Evolutionary conservation across 192 early-diverging fungal genomes (phyloP), one percentile per base, ranked within the genome.

Genomic region (Linnemannia exigua): DNA sequence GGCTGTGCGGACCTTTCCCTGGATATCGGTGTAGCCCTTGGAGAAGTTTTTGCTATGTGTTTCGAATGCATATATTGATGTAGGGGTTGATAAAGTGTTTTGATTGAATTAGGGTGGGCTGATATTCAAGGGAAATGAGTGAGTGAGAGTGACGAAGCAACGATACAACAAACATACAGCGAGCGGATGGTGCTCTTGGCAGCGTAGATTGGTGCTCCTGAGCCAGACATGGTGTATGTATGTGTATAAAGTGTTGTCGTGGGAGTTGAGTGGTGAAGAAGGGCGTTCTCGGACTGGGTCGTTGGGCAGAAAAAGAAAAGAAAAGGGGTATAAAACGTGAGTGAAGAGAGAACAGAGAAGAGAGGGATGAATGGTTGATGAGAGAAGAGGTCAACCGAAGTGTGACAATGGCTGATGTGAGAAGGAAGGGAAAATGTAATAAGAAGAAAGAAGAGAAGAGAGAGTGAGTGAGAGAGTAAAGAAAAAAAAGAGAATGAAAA

Each of bases 11-110:
- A 97, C 97, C 91, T 96, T 98, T 87, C 93, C 93, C 88, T 98
- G 96, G 38, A 96, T 93, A 80, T 97, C 96, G 70, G 95, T 92
- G 88, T 97, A 98, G 9, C 97, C 96, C 87, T 94, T 95, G 81
- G 94, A 94, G 89, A 94, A 95, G 88, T 96, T 96, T 91, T 96
- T 96, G 76, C 94, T 95, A 79, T 25, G 67, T 1, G 12, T 58
- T n/a, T 54, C 28, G n/a, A 54, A 81, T 37, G 76, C n/a, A n/a
- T n/a, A 47, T 80, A 38, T 28, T 20, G 4, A 38, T 33, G 15
- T 31, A 16, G 15, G 41, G 70, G 44, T 46, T n/a, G 41, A 46
- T 71, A 71, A 46, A 38, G 46, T 25, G 44, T 28, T 17, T 36
- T 71, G 38, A 47, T 28, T 14, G 41, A 33, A 41, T 63, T 63